A percentile compares a stretch with the other conserved stretches of the same genome.
These are phyloP conservation scores for Phellinidium pouzarii DNA, from an alignment of 1,284 basidiomycete genomes.

Conservation along the genomic window DNA sequence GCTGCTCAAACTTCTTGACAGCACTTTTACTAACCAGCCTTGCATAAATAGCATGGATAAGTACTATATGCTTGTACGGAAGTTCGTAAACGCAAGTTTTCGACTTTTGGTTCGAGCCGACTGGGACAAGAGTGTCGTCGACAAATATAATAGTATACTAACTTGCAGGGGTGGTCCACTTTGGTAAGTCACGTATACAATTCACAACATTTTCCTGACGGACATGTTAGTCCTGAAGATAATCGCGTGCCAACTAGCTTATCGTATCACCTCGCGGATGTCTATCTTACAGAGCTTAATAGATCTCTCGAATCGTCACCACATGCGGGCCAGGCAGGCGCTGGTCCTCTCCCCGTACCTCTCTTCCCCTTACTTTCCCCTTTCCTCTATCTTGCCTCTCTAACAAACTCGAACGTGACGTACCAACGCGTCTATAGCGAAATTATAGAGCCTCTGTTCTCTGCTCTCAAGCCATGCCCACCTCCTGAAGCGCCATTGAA, in stretches of 20 bases:
- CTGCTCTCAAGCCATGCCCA: slow-evolving; percentile 31
- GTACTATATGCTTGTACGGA: slow-evolving; percentile 90
- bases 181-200: slow-evolving; percentile 68
- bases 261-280: slow-evolving; percentile 82
- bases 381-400: slow-evolving; percentile 64
- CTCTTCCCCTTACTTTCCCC: slow-evolving; percentile 56
- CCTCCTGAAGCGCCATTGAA: slow-evolving; percentile 23
- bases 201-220: neutral
- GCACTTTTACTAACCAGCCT: neutral
- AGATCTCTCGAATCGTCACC: slow-evolving; percentile 46
- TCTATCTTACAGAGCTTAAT: slow-evolving; percentile 89
- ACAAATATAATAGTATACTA: slow-evolving; percentile 65
- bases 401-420: slow-evolving; percentile 51
- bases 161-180: slow-evolving; percentile 63
- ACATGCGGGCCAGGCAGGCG: neutral
- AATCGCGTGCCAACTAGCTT: slow-evolving; percentile 72
- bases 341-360: slow-evolving; percentile 41
- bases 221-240: slow-evolving; percentile 55
- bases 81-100: slow-evolving; percentile 84
- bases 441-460: slow-evolving; percentile 60
- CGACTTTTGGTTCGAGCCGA: slow-evolving; percentile 62
- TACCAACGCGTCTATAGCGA: slow-evolving; percentile 64
- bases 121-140: slow-evolving; percentile 58
- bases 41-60: slow-evolving; percentile 76
- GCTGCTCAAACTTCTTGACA: slow-evolving; percentile 19